A percentile compares a stretch with the other conserved stretches of the same genome.
Conservation (phyloP, 176 grass and related monocot genomes). For the Oryza officinalis region DNA sequence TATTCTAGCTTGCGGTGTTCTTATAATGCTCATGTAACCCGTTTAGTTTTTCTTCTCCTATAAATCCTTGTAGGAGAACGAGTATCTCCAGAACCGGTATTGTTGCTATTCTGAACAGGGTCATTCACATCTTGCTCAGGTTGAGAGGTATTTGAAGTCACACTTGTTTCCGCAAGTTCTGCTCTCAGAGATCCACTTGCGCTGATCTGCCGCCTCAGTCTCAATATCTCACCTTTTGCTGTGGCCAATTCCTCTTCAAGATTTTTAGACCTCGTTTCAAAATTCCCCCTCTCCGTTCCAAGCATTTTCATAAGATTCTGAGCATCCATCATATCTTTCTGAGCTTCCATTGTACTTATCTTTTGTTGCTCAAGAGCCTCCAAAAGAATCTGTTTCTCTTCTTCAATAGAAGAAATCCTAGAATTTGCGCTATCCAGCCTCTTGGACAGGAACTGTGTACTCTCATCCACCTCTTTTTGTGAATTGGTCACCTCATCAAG, state of each 20-base stretch:
- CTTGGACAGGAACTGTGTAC: constrained; percentile 70
- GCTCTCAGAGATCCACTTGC: constrained; percentile 13
- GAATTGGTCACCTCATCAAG: constrained; percentile 85
- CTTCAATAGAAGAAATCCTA: constrained; percentile 57
- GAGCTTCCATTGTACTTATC: constrained; percentile 50
- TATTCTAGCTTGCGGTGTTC: constrained; percentile 8
- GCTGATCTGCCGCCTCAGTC: constrained; percentile 63
- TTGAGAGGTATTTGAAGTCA: constrained; percentile 10
- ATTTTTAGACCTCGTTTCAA: constrained; percentile 63
- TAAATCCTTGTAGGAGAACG: constrained; percentile 47
- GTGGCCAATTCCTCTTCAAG: constrained; percentile 87
- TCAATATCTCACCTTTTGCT: constrained; percentile 86
- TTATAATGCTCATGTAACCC: constrained; percentile 31
- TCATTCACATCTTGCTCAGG: constrained; percentile 44
- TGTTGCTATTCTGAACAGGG: constrained; percentile 38
- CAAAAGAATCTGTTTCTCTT: constrained; percentile 69
- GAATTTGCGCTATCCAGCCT: constrained; percentile 69
- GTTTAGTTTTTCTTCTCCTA: constrained; percentile 59
- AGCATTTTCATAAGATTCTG: constrained; percentile 69
- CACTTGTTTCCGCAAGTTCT: constrained; percentile 15
- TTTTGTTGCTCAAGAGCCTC: constrained; percentile 77
- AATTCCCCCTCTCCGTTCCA: constrained; percentile 65
- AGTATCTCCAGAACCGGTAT: constrained; percentile 41
- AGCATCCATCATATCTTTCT: constrained; percentile 65
- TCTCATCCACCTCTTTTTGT: constrained; percentile 78